Conservation (phyloP, 176 grass and related monocot genomes). For the Cymbopogon citratus region DNA sequence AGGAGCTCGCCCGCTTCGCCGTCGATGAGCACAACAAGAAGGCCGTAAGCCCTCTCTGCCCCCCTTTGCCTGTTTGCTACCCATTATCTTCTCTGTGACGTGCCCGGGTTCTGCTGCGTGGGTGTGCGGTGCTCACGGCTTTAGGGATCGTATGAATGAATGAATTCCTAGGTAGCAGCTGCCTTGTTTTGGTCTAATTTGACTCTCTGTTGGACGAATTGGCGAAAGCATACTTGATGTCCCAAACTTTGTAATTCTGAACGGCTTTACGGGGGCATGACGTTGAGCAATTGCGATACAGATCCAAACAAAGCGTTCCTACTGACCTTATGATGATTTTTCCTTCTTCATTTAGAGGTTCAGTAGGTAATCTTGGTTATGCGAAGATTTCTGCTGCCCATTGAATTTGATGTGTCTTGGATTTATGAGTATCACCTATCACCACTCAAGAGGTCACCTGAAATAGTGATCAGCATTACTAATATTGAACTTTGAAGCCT, state of each 20-base stretch:
- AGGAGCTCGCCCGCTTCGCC: slow-evolving; percentile 69
- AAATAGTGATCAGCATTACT: background rate
- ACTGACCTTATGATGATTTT: background rate
- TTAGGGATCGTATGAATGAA: background rate
- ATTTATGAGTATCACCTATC: background rate
- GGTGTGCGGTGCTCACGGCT: background rate
- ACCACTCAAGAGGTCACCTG: background rate
- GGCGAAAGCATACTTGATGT: background rate
- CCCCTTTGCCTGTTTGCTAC: no score
- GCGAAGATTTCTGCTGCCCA: background rate
- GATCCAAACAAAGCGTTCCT: background rate
- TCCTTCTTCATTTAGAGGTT: background rate
- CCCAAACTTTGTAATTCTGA: background rate
- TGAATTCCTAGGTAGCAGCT: background rate
- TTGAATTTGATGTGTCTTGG: background rate
- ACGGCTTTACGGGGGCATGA: background rate
- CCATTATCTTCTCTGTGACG: background rate
- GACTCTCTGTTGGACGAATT: background rate
- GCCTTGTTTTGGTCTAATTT: background rate
- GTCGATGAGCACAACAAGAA: slow-evolving; percentile 84
- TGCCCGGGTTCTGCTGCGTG: background rate
- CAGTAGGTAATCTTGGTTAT: background rate
- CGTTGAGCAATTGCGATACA: background rate
- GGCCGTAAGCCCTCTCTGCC: slow-evolving; percentile 30
- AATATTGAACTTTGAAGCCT: background rate